Evolutionary conservation across 2,329 filamentous ascomycete genomes (phyloP), one percentile per base, ranked within the genome.

Genomic region (Gaeumannomyces tritici): DNA sequence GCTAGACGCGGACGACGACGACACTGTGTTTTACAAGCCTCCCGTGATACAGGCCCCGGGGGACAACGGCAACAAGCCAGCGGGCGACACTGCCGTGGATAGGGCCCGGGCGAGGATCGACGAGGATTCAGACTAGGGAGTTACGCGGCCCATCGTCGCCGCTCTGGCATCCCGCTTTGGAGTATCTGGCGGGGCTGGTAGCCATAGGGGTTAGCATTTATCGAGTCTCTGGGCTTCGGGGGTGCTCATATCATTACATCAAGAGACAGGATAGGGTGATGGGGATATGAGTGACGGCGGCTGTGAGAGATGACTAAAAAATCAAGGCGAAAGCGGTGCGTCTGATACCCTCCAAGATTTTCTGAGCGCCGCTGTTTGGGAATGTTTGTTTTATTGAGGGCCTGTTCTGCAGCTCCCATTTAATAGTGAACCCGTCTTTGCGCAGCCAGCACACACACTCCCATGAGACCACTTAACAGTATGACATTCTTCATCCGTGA

Each of bases 1-100:
- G 73, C 81, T 99, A 56, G 95, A 99, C 72, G 90, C 91, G 11
- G 93, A 96, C 69, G 93, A 98, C 64, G 91, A 96, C 67, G 91
- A 87, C 65, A 80, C 82, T 2, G 83, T 81, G 13, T 88, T 88
- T 70, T 88, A 88, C 73, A 80, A 83, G 63, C 84, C 85, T 5
- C 84, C 85, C 3, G 81, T 86, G n/a, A 79, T 83, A 66, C 77
- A 83, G 65, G 67, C 75, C 29, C 70, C 75, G 60, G 57, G 33
- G 5, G 57, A 35, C 11, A 35, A 35, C 51, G 27, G 47, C 61
- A 75, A 78, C 68, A 82, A 83, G 73, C 74, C 77, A 56, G 73
- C 76, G 1, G 83, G 83, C 5, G 73, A 86, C 67, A 86, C 83
- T n/a, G 83, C 81, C 18, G 80, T 86, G 60, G 83, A 86, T 68